Evolutionary conservation across 2,329 filamentous ascomycete species (phyloP), one percentile per base, ranked within the genome.

Genomic region (Fusarium sp.): DNA sequence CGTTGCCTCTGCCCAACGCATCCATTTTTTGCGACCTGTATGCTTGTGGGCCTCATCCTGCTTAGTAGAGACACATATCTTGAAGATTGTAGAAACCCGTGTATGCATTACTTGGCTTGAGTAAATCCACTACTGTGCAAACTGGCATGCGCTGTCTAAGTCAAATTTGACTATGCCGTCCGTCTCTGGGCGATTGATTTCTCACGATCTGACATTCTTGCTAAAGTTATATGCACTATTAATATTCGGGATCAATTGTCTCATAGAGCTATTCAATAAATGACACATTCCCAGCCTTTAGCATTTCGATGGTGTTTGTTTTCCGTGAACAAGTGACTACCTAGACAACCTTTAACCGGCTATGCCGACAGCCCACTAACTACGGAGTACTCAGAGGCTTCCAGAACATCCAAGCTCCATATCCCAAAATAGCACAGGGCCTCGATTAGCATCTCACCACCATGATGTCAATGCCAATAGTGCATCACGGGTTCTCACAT

Each of bases 391-490:
- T 41, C 22, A 54, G 68, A 54, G 56, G 39, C 64, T 72, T 53
- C 51, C 39, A 62, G 48, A 55, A 55, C 24, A n/a, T 28, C 35
- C 41, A 72, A 64, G 51, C 53, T 48, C 41, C 53, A 60, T 61
- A 17, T 72, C 63, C 63, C 55, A 55, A 75, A 74, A 75, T 75
- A 74, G 71, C 42, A 72, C 32, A 41, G 26, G 14, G 28, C 20
- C 17, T n/a, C 32, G 32, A 41, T 61, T 58, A 48, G 30, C 53
- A 63, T 73, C 72, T 74, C 54, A 74, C 72, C 72, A 74, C 69
- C 72, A 73, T 74, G 72, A 75, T 72, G 72, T 74, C 72, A 75
- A 69, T 53, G 48, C 26, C 64, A 39, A 65, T 59, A 65, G 64
- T 64, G 66, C 56, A 73, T 75, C 65, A 55, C 28, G 41, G 59